A percentile compares a stretch with the other conserved stretches of the same genome.
Evolutionary conservation across 2,329 filamentous ascomycete species (phyloP).

Genomic region (Mycosphaerella sp.): DNA sequence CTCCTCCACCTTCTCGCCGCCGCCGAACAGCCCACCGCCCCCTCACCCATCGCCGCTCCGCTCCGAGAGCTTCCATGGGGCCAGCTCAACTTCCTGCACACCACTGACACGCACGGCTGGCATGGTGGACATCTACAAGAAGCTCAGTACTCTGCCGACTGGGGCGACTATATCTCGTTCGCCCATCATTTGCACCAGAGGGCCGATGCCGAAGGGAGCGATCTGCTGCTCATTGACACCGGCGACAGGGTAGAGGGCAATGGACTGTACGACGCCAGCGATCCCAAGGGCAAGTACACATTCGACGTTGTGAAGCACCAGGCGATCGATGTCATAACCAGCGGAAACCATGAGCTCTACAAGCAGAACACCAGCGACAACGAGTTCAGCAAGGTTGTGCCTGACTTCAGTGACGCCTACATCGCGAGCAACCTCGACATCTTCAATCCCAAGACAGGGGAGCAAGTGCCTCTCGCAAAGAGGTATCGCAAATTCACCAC

Average conservation of each 20-base stretch:
- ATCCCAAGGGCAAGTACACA: slow-evolving; percentile 80
- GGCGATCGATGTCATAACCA: slow-evolving; percentile 74
- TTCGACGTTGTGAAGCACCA: slow-evolving; percentile 83
- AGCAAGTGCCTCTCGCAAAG: slow-evolving; percentile 68
- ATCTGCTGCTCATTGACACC: slow-evolving; percentile 90
- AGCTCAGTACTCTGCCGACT: slow-evolving; percentile 88
- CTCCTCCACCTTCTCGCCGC: slow-evolving; percentile 22
- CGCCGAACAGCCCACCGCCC: slow-evolving; percentile 68
- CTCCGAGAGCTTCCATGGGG: slow-evolving; percentile 83
- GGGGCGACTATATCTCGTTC: slow-evolving; percentile 97
- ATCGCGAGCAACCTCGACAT: slow-evolving; percentile 93
- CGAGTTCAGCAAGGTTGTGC: slow-evolving; percentile 74
- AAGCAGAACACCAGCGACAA: slow-evolving; percentile 67
- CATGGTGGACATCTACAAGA: slow-evolving; percentile 88
- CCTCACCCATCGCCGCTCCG: slow-evolving; percentile 69
- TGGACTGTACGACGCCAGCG: slow-evolving; percentile 84
- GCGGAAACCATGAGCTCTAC: slow-evolving; percentile 95
- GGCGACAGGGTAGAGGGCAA: slow-evolving; percentile 93
- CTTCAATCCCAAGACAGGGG: slow-evolving; percentile 62
- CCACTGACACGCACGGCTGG: slow-evolving; percentile 94
- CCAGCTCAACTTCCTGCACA: slow-evolving; percentile 92
- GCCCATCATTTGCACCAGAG: slow-evolving; percentile 71
- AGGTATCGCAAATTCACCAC: slow-evolving; percentile 87
- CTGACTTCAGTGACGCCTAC: slow-evolving; percentile 73
- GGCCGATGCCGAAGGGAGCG: slow-evolving; percentile 70